These are phyloP conservation scores for Tolypocladium pustulatum DNA, from an alignment of 2,329 filamentous ascomycete genomes.

Conservation along the genomic window DNA sequence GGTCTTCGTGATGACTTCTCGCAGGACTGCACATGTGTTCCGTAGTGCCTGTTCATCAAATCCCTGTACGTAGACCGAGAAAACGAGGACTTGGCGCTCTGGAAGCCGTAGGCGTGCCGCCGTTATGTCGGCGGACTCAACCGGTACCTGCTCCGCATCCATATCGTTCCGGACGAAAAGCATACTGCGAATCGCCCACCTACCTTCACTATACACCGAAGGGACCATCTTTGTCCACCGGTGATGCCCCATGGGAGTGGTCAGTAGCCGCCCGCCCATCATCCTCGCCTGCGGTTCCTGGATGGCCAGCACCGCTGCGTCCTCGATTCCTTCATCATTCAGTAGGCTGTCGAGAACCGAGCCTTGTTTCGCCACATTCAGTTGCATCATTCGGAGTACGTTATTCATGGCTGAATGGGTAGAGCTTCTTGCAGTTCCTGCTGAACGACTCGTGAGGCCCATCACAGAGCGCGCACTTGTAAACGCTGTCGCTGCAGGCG, in stretches of 20 bases:
- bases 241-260: constrained; percentile 7
- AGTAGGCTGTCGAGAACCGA: constrained; percentile 9
- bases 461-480: constrained; percentile 10
- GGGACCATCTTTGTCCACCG: constrained; percentile 9
- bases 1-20: background rate
- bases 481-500: constrained; percentile 5
- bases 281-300: constrained; percentile 7
- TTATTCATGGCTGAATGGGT: constrained; percentile 9
- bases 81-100: background rate
- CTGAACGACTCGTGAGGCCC: constrained; percentile 13
- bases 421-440: constrained; percentile 10
- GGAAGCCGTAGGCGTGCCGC: constrained; percentile 1
- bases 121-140: constrained; percentile 4
- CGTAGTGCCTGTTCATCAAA: background rate
- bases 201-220: constrained; percentile 4
- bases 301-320: constrained; percentile 7
- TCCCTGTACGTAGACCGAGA: constrained; percentile 1
- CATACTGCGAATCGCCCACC: constrained; percentile 10
- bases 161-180: constrained; percentile 8
- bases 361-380: constrained; percentile 8
- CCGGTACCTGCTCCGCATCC: constrained; percentile 6
- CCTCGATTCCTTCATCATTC: constrained; percentile 7
- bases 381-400: constrained; percentile 7
- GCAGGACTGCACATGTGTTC: background rate
- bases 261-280: constrained; percentile 7